These are phyloP conservation scores for Coniochaeta sp. DNA, from an alignment of 2,329 filamentous ascomycete species.

Conservation along the genomic window DNA sequence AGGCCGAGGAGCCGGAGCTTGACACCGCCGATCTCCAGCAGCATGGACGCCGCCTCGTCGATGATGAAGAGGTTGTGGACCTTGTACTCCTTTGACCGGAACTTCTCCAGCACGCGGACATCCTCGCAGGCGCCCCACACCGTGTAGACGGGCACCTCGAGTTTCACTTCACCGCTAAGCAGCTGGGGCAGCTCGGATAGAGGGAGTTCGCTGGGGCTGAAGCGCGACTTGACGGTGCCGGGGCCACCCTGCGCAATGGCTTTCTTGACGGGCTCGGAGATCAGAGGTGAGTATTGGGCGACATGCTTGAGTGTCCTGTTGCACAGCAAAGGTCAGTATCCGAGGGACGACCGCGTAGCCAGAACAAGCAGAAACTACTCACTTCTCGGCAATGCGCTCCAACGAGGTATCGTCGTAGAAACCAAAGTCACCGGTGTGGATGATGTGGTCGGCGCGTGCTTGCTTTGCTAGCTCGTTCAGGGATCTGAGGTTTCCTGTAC, in stretches of 20 bases:
- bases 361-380: conserved; percentile 29
- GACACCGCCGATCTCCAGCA: conserved; percentile 90
- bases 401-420: conserved; percentile 97
- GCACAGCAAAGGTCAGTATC: conserved; percentile 8
- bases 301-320: conserved; percentile 91
- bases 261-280: conserved; percentile 70
- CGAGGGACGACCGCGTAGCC: neutral
- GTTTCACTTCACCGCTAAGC: conserved; percentile 77
- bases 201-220: conserved; percentile 72
- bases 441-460: conserved; percentile 92
- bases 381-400: conserved; percentile 98
- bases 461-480: conserved; percentile 94
- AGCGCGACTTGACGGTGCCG: conserved; percentile 79
- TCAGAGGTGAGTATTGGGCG: conserved; percentile 93
- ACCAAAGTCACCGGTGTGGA: conserved; percentile 97
- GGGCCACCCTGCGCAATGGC: conserved; percentile 57
- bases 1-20: conserved; percentile 91
- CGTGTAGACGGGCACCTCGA: conserved; percentile 95
- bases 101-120: conserved; percentile 94
- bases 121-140: conserved; percentile 99
- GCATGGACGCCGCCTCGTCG: conserved; percentile 91
- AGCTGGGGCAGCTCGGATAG: conserved; percentile 90
- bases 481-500: conserved; percentile 81
- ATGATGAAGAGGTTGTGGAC: conserved; percentile 97
- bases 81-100: conserved; percentile 96